phyloP scores from a whole-genome alignment of 2,329 filamentous ascomycete species.

The Colletotrichum euphorbiae region DNA sequence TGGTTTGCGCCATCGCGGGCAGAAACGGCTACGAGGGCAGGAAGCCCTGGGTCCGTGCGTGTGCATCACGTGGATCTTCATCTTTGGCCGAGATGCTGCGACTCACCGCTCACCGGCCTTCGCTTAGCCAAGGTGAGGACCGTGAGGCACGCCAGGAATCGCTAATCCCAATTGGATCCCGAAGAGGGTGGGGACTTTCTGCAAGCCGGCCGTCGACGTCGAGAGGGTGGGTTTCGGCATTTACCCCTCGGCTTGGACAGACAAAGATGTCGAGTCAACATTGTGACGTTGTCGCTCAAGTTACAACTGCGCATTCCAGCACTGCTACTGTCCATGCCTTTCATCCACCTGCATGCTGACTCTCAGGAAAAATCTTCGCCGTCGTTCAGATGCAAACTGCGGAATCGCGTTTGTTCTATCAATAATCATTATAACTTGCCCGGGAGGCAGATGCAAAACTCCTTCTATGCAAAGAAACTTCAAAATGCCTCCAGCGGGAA shows the following conservation, averaged over 20 bases:
- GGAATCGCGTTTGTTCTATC: slow-evolving; percentile 14
- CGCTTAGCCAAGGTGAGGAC: too few species aligned
- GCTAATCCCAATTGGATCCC: neutral
- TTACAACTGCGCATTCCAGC: too few species aligned
- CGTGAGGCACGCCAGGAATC: neutral
- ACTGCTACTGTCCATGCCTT: too few species aligned
- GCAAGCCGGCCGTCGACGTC: neutral
- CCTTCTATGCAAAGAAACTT: slow-evolving; percentile 23
- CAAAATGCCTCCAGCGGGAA: slow-evolving; percentile 18
- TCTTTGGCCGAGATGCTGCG: neutral
- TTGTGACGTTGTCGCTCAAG: too few species aligned
- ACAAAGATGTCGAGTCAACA: too few species aligned
- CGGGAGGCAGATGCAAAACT: slow-evolving; percentile 13
- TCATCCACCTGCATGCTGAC: too few species aligned
- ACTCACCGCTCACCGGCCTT: neutral
- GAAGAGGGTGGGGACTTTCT: neutral
- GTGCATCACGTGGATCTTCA: neutral
- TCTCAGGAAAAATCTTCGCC: too few species aligned
- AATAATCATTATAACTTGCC: slow-evolving; percentile 9
- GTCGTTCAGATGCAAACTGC: neutral
- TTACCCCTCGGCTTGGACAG: accelerated
- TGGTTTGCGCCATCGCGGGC: slow-evolving; percentile 4
- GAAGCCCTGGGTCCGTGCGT: slow-evolving; percentile 15
- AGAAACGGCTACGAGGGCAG: slow-evolving; percentile 30
- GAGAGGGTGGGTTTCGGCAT: neutral